Evolutionary conservation across 176 grass and related monocot species (phyloP).

Genomic region (Oryza meyeriana): DNA sequence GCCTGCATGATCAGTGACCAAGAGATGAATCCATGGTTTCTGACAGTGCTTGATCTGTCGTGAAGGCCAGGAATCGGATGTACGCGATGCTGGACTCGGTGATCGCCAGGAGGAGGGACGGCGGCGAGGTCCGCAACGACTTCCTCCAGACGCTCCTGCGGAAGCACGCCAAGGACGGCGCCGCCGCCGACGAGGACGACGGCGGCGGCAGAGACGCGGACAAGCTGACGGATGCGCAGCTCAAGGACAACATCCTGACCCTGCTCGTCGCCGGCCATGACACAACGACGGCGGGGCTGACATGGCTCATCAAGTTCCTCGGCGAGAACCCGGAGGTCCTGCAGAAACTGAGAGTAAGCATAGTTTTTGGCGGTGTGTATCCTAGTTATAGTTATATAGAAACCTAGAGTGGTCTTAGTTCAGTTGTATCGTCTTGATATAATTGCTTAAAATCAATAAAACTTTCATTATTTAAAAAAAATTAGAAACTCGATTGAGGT

Average conservation of each 20-base stretch:
- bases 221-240: constrained; percentile 61
- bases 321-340: constrained; percentile 51
- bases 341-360: constrained; percentile 44
- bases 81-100: constrained; percentile 66
- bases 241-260: constrained; percentile 76
- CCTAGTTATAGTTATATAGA: no score
- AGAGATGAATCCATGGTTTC: not conserved
- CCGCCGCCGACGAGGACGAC: not conserved
- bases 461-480: no score
- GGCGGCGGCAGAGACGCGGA: constrained; percentile 18
- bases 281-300: constrained; percentile 61
- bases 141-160: constrained; percentile 60
- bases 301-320: constrained; percentile 75
- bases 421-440: no score
- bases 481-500: no score
- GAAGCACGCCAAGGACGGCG: constrained; percentile 38
- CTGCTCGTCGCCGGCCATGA: constrained; percentile 71
- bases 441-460: no score
- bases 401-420: no score
- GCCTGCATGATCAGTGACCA: not conserved
- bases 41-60: not conserved
- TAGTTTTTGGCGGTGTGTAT: no score
- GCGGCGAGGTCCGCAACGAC: constrained; percentile 35
- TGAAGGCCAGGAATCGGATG: constrained; percentile 57
- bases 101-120: constrained; percentile 43